Percentiles rank a stretch among this genome's conserved stretches.
phyloP scores from a whole-genome alignment of 2,329 filamentous ascomycete genomes.

The Sporothrix brasiliensis region DNA sequence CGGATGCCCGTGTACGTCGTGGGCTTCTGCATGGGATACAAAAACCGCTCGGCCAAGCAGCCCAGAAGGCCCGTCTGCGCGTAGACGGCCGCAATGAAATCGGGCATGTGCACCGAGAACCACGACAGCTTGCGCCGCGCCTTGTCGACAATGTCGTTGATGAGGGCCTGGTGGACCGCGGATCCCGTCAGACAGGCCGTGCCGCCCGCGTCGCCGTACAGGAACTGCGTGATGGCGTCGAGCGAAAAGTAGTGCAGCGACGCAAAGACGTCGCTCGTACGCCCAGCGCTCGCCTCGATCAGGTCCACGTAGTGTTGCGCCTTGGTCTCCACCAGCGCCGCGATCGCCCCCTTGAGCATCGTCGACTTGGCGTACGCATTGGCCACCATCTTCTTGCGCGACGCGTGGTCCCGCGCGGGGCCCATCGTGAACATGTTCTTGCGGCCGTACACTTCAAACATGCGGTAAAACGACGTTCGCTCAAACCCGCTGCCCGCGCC shows the following conservation, averaged over 20 bases:
- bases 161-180: constrained; percentile 45
- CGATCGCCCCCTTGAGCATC: constrained; percentile 47
- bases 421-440: constrained; percentile 58
- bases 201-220: constrained; percentile 51
- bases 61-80: constrained; percentile 45
- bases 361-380: constrained; percentile 57
- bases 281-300: constrained; percentile 33
- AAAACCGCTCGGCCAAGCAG: constrained; percentile 40
- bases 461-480: constrained; percentile 55
- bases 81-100: constrained; percentile 54
- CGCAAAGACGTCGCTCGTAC: constrained; percentile 50
- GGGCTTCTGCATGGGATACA: constrained; percentile 56
- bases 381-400: constrained; percentile 56
- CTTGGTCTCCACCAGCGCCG: constrained; percentile 43
- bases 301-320: constrained; percentile 28
- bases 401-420: constrained; percentile 48
- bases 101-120: constrained; percentile 52
- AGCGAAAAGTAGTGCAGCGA: constrained; percentile 57
- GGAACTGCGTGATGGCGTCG: constrained; percentile 56
- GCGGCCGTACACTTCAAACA: constrained; percentile 58
- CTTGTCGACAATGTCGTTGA: constrained; percentile 54
- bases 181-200: constrained; percentile 41
- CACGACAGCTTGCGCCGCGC: constrained; percentile 51
- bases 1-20: constrained; percentile 56
- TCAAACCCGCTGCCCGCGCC: constrained; percentile 56